Base-by-base conservation (phyloP, 2,329 filamentous ascomycete genomes). In the Sporothrix pseudoabietina region DNA sequence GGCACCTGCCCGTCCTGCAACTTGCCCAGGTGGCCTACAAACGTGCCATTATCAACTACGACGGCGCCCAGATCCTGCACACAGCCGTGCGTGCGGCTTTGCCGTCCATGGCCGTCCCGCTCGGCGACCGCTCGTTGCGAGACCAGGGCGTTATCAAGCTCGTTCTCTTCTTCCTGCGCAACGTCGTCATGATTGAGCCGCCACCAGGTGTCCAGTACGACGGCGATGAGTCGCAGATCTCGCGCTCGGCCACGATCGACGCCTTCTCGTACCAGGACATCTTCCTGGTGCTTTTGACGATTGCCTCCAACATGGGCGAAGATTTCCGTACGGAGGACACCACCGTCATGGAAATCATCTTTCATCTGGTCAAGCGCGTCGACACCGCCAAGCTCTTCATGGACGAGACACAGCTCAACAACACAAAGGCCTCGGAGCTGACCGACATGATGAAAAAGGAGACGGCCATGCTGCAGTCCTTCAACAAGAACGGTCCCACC, bases 61-160 rank as follows among this genome's bases (percentile, higher is more conserved):
- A 95, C 77, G 89, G 89, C 61, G 88, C 90, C 4, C 87, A 88
- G 66, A 91, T 98, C 44, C 86, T 99, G 14, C 91, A 94, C 75
- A 93, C 93, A 4, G 90, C 92, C 4, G 90, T 97, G 22, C 88
- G 94, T 75, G 88, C 93, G 70, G 94, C 92, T 0, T 84, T 99
- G 26, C 94, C 96, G 0, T 91, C 94, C 26, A 95, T 99, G 89
- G 93, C 94, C 2, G 83, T 92, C 35, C 87, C 92, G 0, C 88
- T 92, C 75, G 88, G 90, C 35, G 94, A 98, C 78, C 87, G 96
- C 72, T 90, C 88, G 44, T 84, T 89, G 30, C 88, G 94, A 78
- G 95, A 99, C 78, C 93, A 97, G 78, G 94, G 93, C 66, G 94
- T 98, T 77, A 94, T 99, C 80, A 96, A 94, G 80, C 87, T 99